Evolutionary conservation across 306 rosid genomes (phyloP).

Genomic region (Vicia faba): DNA sequence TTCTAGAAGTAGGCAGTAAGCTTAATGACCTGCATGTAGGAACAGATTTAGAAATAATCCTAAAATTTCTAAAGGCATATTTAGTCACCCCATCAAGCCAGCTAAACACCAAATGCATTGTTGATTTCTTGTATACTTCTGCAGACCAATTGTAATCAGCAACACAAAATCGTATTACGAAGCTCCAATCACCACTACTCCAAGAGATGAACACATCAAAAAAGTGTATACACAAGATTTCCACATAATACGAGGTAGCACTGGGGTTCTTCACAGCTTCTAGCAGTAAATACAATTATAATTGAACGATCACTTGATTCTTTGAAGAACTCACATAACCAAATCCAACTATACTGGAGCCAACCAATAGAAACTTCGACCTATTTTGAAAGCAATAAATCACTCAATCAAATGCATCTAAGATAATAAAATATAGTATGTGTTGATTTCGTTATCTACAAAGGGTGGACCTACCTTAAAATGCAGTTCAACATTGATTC

Average conservation of each 20-base stretch:
- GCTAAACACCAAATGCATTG: conserved; percentile 56
- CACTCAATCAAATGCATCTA: conserved; percentile 77
- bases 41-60: conserved; percentile 57
- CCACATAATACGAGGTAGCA: conserved; percentile 58
- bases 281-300: conserved; percentile 54
- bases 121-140: conserved; percentile 76
- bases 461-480: conserved; percentile 77
- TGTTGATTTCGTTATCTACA: conserved; percentile 48
- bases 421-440: conserved; percentile 42
- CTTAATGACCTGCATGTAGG: conserved; percentile 73
- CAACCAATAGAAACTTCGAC: conserved; percentile 69
- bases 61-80: conserved; percentile 57
- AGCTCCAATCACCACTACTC: conserved; percentile 74
- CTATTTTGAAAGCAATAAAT: conserved; percentile 84
- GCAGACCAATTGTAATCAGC: conserved; percentile 78
- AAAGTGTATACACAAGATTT: conserved; percentile 59
- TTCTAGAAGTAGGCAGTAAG: conserved; percentile 53
- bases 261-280: conserved; percentile 67
- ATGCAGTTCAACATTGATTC: conserved; percentile 45
- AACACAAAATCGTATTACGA: conserved; percentile 61
- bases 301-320: conserved; percentile 68
- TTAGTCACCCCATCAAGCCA: conserved; percentile 71
- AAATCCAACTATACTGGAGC: conserved; percentile 74
- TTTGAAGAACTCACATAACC: conserved; percentile 72
- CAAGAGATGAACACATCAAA: conserved; percentile 64